phyloP scores from a whole-genome alignment of 2,329 filamentous ascomycete genomes.

The Coniella vitis region DNA sequence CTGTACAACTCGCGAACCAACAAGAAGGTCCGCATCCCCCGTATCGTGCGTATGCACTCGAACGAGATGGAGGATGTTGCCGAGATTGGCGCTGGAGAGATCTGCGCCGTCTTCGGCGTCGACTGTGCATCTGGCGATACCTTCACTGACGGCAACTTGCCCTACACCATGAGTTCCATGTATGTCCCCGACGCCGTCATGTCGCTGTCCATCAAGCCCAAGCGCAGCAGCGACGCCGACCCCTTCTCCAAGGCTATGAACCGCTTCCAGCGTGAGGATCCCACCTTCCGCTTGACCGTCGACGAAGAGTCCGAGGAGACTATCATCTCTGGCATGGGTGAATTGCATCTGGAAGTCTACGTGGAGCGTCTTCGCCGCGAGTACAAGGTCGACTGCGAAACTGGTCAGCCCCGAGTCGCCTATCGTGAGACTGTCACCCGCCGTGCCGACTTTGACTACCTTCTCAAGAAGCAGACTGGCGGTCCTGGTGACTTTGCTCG shows the following conservation, averaged over 20 bases:
- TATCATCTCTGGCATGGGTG: conserved; percentile 97
- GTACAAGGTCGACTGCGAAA: conserved; percentile 92
- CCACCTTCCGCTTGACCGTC: conserved; percentile 91
- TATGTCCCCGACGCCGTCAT: conserved; percentile 97
- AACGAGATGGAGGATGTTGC: conserved; percentile 98
- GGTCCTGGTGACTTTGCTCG: conserved; percentile 93
- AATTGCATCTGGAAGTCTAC: conserved; percentile 94
- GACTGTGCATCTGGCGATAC: conserved; percentile 97
- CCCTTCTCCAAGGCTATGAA: conserved; percentile 99
- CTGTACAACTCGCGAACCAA: conserved; percentile 90
- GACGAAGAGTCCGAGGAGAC: conserved; percentile 91
- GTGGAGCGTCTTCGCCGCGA: conserved; percentile 94
- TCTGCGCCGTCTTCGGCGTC: conserved; percentile 96
- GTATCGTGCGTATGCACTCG: conserved; percentile 98
- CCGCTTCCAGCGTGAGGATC: conserved; percentile 96
- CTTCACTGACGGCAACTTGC: conserved; percentile 88
- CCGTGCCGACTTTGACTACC: conserved; percentile 79
- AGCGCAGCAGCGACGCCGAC: conserved; percentile 81
- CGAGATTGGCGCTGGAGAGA: conserved; percentile 92
- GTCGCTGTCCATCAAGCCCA: conserved; percentile 94
- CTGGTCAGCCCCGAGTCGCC: conserved; percentile 93
- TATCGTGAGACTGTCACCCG: conserved; percentile 90
- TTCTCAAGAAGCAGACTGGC: conserved; percentile 91
- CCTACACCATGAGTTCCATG: conserved; percentile 97
- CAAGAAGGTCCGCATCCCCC: conserved; percentile 93